phyloP scores from a whole-genome alignment of 495 filamentous ascomycete genomes.

The Aspergillus sparsus region DNA sequence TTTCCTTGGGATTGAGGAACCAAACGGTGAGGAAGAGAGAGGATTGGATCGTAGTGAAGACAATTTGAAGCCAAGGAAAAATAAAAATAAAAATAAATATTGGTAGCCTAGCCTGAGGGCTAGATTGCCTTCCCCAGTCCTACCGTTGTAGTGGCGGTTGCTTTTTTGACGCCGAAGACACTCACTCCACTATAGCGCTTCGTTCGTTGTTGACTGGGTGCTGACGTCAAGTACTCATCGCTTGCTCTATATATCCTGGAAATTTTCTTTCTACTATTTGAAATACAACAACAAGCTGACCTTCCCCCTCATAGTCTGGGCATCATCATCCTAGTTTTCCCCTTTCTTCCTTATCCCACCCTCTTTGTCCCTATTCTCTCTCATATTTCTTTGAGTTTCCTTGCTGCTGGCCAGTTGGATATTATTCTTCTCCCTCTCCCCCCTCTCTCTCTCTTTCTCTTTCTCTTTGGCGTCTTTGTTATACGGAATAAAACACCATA shows the following conservation, averaged over 20 bases:
- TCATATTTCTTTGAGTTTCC: slow-evolving; percentile 1
- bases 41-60: slow-evolving; percentile 12
- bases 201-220: slow-evolving; percentile 9
- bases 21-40: neutral
- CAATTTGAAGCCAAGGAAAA: too few relatives aligned
- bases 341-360: neutral
- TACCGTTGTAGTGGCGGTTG: slow-evolving; percentile 4
- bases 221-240: slow-evolving; percentile 26
- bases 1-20: neutral
- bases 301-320: neutral
- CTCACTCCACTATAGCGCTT: slow-evolving; percentile 19
- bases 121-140: neutral
- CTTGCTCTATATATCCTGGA: slow-evolving; percentile 8
- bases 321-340: neutral
- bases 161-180: slow-evolving; percentile 20
- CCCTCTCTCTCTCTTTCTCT: neutral
- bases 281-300: neutral
- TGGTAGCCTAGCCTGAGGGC: neutral
- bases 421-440: neutral
- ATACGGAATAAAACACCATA: too few relatives aligned
- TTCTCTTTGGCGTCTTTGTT: neutral
- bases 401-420: slow-evolving; percentile 1
- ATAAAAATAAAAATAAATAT: neutral
- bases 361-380: neutral
- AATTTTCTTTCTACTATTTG: neutral